phyloP scores from a whole-genome alignment of 2,329 filamentous ascomycete genomes.

The Fusarium clavum region DNA sequence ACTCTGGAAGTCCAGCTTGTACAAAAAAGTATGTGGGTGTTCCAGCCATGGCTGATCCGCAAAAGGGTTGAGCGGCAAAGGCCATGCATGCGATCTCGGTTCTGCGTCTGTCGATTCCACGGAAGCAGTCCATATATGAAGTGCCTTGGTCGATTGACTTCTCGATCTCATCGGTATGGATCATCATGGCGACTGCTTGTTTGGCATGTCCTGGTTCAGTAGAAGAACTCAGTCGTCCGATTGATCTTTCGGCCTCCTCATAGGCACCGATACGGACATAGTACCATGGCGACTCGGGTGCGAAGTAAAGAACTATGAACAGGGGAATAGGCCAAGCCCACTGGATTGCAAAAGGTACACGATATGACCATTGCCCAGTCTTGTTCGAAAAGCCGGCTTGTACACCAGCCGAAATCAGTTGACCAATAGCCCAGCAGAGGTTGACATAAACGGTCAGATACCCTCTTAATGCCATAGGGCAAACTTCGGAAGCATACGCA shows the following conservation, averaged over 20 bases:
- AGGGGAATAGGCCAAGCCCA: conserved; percentile 52
- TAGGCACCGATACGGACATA: conserved; percentile 46
- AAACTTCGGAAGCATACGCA: conserved; percentile 59
- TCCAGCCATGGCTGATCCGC: conserved; percentile 56
- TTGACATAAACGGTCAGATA: conserved; percentile 58
- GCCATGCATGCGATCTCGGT: conserved; percentile 58
- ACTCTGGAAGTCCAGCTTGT: conserved; percentile 52
- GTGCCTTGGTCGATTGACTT: conserved; percentile 25
- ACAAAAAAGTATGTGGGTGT: conserved; percentile 62
- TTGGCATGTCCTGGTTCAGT: conserved; percentile 57
- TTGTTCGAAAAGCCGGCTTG: conserved; percentile 27
- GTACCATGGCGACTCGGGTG: conserved; percentile 54
- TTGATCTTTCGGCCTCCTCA: conserved; percentile 43
- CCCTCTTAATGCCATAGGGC: conserved; percentile 55
- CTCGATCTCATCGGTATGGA: conserved; percentile 61
- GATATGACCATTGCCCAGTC: conserved; percentile 50
- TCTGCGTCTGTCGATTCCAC: conserved; percentile 58
- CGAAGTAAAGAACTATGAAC: conserved; percentile 44
- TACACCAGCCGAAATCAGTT: conserved; percentile 55
- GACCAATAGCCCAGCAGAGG: conserved; percentile 57
- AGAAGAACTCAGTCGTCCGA: conserved; percentile 46
- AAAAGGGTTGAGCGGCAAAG: conserved; percentile 56
- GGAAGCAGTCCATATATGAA: conserved; percentile 61
- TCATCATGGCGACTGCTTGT: conserved; percentile 65
- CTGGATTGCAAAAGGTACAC: conserved; percentile 54